Base-by-base conservation (phyloP, 2,329 filamentous ascomycete genomes). In the Fusarium ramigenum region DNA sequence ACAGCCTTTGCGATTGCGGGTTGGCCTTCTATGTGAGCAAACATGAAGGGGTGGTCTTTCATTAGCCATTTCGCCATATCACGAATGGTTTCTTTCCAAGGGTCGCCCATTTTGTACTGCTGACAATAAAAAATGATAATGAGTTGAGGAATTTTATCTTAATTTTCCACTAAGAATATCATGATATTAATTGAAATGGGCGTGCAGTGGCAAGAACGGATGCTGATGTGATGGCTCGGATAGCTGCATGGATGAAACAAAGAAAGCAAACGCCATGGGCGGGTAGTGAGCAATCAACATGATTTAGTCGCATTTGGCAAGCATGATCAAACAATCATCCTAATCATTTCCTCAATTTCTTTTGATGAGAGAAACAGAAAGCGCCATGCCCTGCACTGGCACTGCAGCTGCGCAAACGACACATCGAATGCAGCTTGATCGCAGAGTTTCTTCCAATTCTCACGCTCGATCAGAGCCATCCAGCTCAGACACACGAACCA, bases 211-310 rank as follows among this genome's bases (percentile, higher is more conserved):
- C 14, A 15, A 28, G 7, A 12, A 28, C 7, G 21, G 21, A 5
- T 7, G 50, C 8, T 54, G 34, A 54, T 28, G n/a, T 54, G 23
- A 40, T 30, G n/a, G 34, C 16, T 30, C 50, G 50, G 50, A 54
- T 54, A 54, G 14, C 50, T 54, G 23, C 50, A 54, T 39, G 34
- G 23, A 28, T 54, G 50, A 54, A 54, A 54, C 34, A 40, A 40
- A 53, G 50, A 37, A 53, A 40, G 50, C 50, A 54, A 54, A 54
- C 34, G 23, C 50, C 34, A 53, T 52, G 50, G 34, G 39, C 50
- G 34, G 50, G 50, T 21, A 28, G 19, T 28, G 34, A 28, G 50
- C 32, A 39, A 28, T 39, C 50, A 39, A 9, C 34, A 53, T 53
- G 18, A 36, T 19, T 36, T 21, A 23, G n/a, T 52, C 30, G n/a